Evolutionary conservation across 169 alveolate genomes (phyloP).

Genomic region (Plasmodium vivax): DNA sequence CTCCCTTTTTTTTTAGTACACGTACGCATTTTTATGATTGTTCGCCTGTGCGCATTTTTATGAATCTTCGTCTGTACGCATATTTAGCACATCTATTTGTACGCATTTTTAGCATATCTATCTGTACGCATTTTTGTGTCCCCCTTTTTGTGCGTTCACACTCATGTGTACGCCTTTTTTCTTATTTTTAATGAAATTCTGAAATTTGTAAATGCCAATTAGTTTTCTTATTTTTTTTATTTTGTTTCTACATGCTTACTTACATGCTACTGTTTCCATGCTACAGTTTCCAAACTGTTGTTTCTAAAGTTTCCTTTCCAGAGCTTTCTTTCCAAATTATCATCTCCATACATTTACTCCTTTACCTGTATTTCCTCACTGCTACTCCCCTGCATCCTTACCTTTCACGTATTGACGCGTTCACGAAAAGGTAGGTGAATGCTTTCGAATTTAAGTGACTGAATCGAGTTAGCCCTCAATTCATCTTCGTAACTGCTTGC

Average conservation of each 20-base stretch:
- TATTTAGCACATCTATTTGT: neutral
- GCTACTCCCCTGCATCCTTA: neutral
- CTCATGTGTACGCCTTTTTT: neutral
- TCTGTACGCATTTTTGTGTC: neutral
- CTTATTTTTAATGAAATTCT: neutral
- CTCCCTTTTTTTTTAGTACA: slow-evolving; percentile 7
- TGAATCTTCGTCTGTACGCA: neutral
- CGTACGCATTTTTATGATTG: slow-evolving; percentile 4
- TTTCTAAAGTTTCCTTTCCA: neutral
- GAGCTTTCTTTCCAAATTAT: neutral
- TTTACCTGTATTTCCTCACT: neutral
- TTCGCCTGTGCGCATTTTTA: slow-evolving; percentile 1
- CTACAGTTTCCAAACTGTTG: neutral
- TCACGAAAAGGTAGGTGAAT: neutral
- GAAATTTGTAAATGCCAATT: neutral
- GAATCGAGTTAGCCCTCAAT: neutral
- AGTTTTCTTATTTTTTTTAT: neutral
- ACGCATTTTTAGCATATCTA: neutral
- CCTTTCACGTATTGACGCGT: neutral
- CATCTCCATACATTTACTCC: neutral
- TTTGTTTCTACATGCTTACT: neutral
- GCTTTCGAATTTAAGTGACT: neutral
- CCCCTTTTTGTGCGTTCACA: neutral
- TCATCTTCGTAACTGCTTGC: neutral
- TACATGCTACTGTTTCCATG: neutral